Evolutionary conservation across 345 rosid species (phyloP).

Genomic region (Conringia planisiliqua): DNA sequence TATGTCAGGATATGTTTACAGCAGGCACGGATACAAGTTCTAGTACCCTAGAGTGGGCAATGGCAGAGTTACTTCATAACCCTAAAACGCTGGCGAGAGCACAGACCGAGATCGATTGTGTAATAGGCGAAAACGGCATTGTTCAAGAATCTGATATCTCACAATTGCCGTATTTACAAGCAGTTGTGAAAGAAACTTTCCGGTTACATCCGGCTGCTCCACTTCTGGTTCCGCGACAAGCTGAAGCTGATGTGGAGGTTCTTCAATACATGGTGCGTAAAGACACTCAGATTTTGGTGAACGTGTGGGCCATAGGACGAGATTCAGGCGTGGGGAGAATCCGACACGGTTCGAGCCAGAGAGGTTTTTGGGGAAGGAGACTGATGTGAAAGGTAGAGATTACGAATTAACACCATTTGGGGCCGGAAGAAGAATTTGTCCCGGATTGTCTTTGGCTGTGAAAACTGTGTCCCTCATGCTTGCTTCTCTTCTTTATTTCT

Average conservation of each 20-base stretch:
- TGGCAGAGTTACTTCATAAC: conserved; percentile 30
- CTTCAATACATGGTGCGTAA: conserved; percentile 27
- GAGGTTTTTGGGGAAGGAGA: conserved; percentile 23
- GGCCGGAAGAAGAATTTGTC: conserved; percentile 30
- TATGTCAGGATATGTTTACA: conserved; percentile 35
- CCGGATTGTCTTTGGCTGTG: conserved; percentile 37
- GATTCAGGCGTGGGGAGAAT: conserved; percentile 34
- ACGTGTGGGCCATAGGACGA: conserved; percentile 38
- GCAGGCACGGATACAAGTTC: conserved; percentile 49
- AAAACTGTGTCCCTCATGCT: conserved; percentile 41
- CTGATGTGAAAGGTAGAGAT: conserved; percentile 26
- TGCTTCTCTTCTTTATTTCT: conserved; percentile 40
- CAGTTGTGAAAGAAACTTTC: conserved; percentile 41
- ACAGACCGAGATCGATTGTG: conserved; percentile 22
- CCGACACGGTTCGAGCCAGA: conserved; percentile 34
- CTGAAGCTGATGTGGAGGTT: conserved; percentile 27
- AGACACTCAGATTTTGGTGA: conserved; percentile 38
- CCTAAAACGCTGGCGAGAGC: conserved; percentile 18
- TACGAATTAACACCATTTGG: conserved; percentile 33
- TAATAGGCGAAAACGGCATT: conserved; percentile 24
- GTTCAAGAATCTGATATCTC: conserved; percentile 37
- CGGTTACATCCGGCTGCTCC: conserved; percentile 44
- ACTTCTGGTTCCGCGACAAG: conserved; percentile 34
- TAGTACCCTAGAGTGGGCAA: conserved; percentile 34
- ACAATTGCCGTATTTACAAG: conserved; percentile 34